Percentiles rank a stretch among this genome's conserved stretches.
Conservation (phyloP, 176 grass and related monocot genomes). For the Phyllostachys edulis region DNA sequence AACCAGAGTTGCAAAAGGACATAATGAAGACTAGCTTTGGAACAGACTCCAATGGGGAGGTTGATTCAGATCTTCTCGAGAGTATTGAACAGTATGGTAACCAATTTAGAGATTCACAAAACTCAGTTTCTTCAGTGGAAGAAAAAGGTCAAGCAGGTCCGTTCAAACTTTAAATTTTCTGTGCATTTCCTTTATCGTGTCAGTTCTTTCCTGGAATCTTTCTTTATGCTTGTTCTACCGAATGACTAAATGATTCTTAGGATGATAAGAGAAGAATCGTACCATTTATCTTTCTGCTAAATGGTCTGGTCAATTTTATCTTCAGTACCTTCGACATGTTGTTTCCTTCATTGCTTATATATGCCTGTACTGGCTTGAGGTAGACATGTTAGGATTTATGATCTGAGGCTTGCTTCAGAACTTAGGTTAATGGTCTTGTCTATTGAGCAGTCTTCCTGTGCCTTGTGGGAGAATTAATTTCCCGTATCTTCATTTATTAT, state of each 20-base stretch:
- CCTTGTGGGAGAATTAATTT: neutral
- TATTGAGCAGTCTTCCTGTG: neutral
- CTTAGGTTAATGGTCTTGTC: neutral
- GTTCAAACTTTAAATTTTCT: neutral
- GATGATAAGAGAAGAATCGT: neutral
- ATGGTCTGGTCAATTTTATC: conserved; percentile 8
- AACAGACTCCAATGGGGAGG: conserved; percentile 60
- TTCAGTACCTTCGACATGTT: neutral
- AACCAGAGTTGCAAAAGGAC: conserved; percentile 86
- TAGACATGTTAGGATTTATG: conserved; percentile 9
- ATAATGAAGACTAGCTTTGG: conserved; percentile 73
- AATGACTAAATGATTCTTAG: neutral
- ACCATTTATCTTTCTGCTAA: conserved; percentile 29
- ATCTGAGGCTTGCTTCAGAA: neutral
- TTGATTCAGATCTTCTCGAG: conserved; percentile 80
- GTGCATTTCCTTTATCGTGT: neutral
- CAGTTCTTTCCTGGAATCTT: conserved; percentile 9
- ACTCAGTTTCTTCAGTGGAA: conserved; percentile 38
- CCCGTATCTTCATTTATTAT: neutral
- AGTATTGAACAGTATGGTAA: conserved; percentile 88
- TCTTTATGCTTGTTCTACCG: neutral
- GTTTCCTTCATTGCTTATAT: neutral
- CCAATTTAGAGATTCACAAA: conserved; percentile 50
- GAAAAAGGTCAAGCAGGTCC: conserved; percentile 61
- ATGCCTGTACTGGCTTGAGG: neutral